Evolutionary conservation across 139 green algal genomes (phyloP), one percentile per base, ranked within the genome.

Genomic region (Pleodorina starrii): DNA sequence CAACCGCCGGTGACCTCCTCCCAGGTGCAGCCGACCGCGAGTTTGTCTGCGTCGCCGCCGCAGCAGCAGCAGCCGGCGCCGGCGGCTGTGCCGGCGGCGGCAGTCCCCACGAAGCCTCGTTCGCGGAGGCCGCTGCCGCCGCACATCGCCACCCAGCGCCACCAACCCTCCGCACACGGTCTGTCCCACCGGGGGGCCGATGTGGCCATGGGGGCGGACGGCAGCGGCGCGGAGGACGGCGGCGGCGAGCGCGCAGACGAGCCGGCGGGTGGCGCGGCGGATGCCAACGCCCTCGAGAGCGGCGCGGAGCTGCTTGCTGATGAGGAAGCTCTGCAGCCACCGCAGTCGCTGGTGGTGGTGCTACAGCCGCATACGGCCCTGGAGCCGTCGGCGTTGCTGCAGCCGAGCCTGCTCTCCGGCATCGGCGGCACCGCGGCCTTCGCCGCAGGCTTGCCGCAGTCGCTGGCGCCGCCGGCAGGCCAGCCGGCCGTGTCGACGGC

Each of bases 111-210:
- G 27, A 69, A 71, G 46, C 76, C 76, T 4, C 76, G 76, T 11
- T 71, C 76, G 16, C 16, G 51, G 6, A 48, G 76, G 21, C 48
- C 76, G 16, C 50, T 84, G 76, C 46, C 76, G 19, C 10, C 32
- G 32, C 76, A 84, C 50, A 84, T 84, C 16, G 76, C 76, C 14
- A 84, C 48, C 32, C 76, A 84, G 35, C 76, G 76, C n/a, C 48
- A 84, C n/a, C n/a, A 32, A n/a, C 5, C 29, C 48, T 36, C 35
- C 35, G n/a, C n/a, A 12, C 32, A 5, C n/a, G 69, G 35, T 12
- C 40, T 46, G n/a, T 10, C 35, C 11, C 16, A 12, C 36, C 69
- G 19, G 69, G 69, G 16, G 35, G 35, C n/a, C 23, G 69, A 36
- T 50, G 69, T 10, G 35, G 72, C 72, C 1, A 40, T 11, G 63